Base-by-base conservation (phyloP, 768 basidiomycete species). In the Russula ochroleuca region DNA sequence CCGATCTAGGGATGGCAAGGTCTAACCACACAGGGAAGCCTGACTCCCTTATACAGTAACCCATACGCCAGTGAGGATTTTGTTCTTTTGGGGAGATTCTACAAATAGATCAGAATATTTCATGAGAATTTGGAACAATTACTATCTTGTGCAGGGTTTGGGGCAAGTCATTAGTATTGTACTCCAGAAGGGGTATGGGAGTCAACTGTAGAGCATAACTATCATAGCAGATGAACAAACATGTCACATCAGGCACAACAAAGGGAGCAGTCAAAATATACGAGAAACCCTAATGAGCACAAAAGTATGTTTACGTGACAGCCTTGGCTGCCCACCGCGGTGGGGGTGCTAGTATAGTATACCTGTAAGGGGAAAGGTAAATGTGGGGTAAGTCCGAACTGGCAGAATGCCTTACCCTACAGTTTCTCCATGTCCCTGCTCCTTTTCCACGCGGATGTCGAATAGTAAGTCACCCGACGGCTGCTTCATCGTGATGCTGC, bases 381-480 rank as follows among this genome's bases (percentile, higher is more conserved):
- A 50, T 33, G 19, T 3, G 13, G 17, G 21, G 6, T 45, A 3
- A 14, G 25, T 5, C 3, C 23, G 62, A 60, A 38, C 23, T 48
- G 47, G 59, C 43, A 8, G 65, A 21, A 49, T 52, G 43, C 73
- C 86, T 66, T 73, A 94, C 89, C 88, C 85, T 67, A 85, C 80
- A 23, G 93, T 98, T 63, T 85, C 81, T 6, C 96, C 96, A 35
- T 77, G 61, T 0, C 96, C 96, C 71, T 92, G 94, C 67, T 80
- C 79, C 67, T 82, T 89, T 75, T 99, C 96, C 11, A 98, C 86
- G 1, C 90, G 83, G 69, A 98, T 84, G 68, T 93, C 89, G 66
- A 91, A 98, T 8, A 83, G 75, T 67, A 98, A 69, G 6, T 89
- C 87, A 0, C 86, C 86, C 7, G 81, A 80, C 3, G 69, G 57